phyloP scores from a whole-genome alignment of 148 eudicot species.

The Rhododendron molle region DNA sequence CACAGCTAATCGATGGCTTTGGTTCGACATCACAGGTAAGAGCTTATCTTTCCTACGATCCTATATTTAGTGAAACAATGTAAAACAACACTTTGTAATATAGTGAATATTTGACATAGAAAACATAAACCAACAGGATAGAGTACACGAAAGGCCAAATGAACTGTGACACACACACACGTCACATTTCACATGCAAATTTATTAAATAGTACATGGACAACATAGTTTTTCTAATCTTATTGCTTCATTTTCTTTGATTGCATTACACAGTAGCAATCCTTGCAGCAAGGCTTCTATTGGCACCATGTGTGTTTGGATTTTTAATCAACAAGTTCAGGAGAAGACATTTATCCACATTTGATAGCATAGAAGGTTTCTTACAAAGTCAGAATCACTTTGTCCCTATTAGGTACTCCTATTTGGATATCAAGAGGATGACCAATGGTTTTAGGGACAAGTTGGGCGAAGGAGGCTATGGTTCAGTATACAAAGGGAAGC shows the following conservation, averaged over 20 bases:
- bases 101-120: too few relatives aligned
- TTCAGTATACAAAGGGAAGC: constrained; percentile 18
- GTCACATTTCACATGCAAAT: background rate
- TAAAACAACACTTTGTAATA: too few relatives aligned
- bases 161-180: background rate
- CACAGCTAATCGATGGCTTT: too few relatives aligned
- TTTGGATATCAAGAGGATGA: constrained; percentile 13
- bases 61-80: too few relatives aligned
- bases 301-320: background rate
- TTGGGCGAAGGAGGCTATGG: constrained; percentile 24
- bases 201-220: too few relatives aligned
- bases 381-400: constrained; percentile 2
- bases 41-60: background rate
- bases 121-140: too few relatives aligned
- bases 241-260: background rate
- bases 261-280: background rate
- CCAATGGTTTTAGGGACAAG: constrained; percentile 16
- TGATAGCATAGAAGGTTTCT: constrained; percentile 17
- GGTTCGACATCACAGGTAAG: too few relatives aligned
- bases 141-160: background rate
- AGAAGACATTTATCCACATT: constrained; percentile 11
- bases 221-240: background rate
- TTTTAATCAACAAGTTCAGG: background rate
- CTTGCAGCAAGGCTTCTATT: background rate
- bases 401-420: constrained; percentile 15